Base-by-base conservation (phyloP, 2,329 filamentous ascomycete genomes). In the Pseudomassariella vexata region DNA sequence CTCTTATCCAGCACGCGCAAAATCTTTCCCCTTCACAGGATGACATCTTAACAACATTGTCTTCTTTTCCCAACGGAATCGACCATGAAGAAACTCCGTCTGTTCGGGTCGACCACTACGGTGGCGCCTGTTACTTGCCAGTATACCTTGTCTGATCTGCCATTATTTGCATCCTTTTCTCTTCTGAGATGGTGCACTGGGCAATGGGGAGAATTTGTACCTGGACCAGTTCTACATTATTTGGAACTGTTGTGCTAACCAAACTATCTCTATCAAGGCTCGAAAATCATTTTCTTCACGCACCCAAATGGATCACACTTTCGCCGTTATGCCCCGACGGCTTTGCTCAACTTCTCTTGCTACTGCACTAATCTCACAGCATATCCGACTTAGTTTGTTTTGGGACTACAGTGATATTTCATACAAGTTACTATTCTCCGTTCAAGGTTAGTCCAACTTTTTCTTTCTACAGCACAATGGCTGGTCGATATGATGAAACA, bases 21-120 rank as follows among this genome's bases (percentile, higher is more conserved):
- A 8, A 24, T 12, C n/a, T 15, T 18, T 27, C 32, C 29, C 43
- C 42, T 57, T 61, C 63, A 65, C 48, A 73, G 79, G 82, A 87
- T 88, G 84, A 88, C 75, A 85, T 69, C 64, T 59, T 56, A 55
- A 66, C 63, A 70, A 68, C 66, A 41, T 62, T 68, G 70, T 82
- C 83, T 88, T 88, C 83, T 86, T 88, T 87, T 84, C 81, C 81
- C 74, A 79, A 71, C 82, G 66, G 82, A 89, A 73, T 86, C 84
- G 84, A 78, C 82, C 80, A 81, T 89, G 84, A 87, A 77, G 79
- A 85, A 80, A 67, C 56, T 66, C 56, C 66, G 69, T 73, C 73
- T 82, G 66, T 73, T 68, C 76, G 79, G 80, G 77, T 67, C 64
- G 63, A 62, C 63, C 55, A 59, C 56, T 65, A 65, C 63, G 61